Base-by-base conservation (phyloP, 176 grass and related monocot species). In the Oryza brachyantha region DNA sequence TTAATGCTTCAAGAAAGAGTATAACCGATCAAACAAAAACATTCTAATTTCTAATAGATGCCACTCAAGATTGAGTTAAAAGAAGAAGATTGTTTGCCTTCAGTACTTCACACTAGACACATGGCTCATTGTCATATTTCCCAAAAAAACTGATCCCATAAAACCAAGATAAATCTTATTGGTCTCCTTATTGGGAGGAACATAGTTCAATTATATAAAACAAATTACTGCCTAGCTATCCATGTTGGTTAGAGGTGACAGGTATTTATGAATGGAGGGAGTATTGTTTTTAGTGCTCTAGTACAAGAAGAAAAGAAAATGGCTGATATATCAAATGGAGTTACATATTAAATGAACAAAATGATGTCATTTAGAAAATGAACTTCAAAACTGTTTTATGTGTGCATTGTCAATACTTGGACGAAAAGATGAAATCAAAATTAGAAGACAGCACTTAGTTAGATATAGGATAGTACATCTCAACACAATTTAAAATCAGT, bases 361-460 rank as follows among this genome's bases (percentile, higher is more conserved):
- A 68, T 8, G 5, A 68, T 58, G 32, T 14, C 41, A 78, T 14
- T 58, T 65, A 68, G 32, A 29, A 79, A 68, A 9, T 24, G 21
- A 24, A 22, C 26, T 27, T 67, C 64, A 24, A 40, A 11, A 41
- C 37, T 10, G 13, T 41, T 66, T 59, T 41, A 58, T 13, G 12
- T 69, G 42, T 69, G 22, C 6, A 52, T 72, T 70, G 28, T 8
- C 66, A 38, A 27, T 36, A 27, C 60, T 80, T 69, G 10, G 69
- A 25, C 29, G 45, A 70, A 80, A 69, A 31, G 59, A 70, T 17
- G 10, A 29, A 64, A 52, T 16, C 1, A 52, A 73, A 82, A 72
- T 28, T 54, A 54, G 41, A 74, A 52, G 29, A 29, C 0, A 2
- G n/a, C 22, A 65, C 17, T 34, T 72, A 11, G 27, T 34, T 72